Evolutionary conservation across 345 rosid genomes (phyloP).

Genomic region (Populus simonii): DNA sequence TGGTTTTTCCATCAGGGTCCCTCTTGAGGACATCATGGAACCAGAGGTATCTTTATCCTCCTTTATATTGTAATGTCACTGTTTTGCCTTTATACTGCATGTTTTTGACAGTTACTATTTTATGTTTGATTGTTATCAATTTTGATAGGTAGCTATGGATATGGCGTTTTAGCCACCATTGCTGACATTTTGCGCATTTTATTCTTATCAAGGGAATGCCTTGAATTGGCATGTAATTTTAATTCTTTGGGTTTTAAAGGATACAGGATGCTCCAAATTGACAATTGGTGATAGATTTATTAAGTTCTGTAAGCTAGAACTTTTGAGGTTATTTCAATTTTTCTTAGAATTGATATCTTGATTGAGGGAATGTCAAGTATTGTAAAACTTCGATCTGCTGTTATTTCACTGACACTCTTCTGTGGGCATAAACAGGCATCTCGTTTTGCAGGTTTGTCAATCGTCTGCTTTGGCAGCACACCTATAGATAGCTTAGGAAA

Average conservation of each 20-base stretch:
- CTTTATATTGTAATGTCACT: background rate
- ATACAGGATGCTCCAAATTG: background rate
- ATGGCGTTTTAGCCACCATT: background rate
- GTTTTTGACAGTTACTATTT: background rate
- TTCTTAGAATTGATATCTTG: slow-evolving; percentile 10
- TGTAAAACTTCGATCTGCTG: slow-evolving; percentile 74
- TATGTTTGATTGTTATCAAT: background rate
- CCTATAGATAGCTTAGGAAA: background rate
- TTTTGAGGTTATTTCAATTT: background rate
- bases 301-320: background rate
- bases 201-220: background rate
- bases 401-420: slow-evolving; percentile 54
- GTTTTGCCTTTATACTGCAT: background rate
- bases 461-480: background rate
- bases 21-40: slow-evolving; percentile 83
- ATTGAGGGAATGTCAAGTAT: background rate
- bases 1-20: slow-evolving; percentile 82
- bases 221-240: background rate
- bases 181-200: background rate
- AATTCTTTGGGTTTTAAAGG: background rate
- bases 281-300: background rate
- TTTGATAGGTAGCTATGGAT: no score
- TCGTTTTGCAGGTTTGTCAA: slow-evolving; percentile 18
- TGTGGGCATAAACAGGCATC: slow-evolving; percentile 21
- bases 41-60: slow-evolving; percentile 54